phyloP scores from a whole-genome alignment of 192 early-diverging fungal genomes.

The Coemansia aciculifera region DNA sequence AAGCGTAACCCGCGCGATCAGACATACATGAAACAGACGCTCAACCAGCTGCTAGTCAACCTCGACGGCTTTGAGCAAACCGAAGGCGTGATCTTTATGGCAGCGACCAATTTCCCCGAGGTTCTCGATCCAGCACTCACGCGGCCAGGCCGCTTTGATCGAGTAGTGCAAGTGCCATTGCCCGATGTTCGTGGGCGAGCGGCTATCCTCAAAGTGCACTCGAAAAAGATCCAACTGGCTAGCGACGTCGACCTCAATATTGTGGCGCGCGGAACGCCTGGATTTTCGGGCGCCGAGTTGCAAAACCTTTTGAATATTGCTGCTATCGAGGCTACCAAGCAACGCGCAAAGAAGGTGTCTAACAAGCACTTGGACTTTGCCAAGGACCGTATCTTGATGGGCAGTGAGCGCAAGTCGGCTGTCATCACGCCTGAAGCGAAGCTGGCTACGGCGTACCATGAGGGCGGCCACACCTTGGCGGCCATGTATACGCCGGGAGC shows the following conservation, averaged over 20 bases:
- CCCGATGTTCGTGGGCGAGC: constrained; percentile 96
- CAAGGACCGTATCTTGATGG: constrained; percentile 99
- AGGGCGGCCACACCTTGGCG: constrained; percentile 95
- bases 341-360: constrained; percentile 67
- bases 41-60: constrained; percentile 99
- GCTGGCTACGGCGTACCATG: constrained; percentile 93
- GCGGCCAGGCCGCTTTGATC: constrained; percentile 96
- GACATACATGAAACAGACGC: constrained; percentile 95
- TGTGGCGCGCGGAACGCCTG: constrained; percentile 94
- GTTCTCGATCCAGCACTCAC: constrained; percentile 95
- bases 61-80: constrained; percentile 97
- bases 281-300: constrained; percentile 99
- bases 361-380: constrained; percentile 92
- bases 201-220: constrained; percentile 90
- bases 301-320: constrained; percentile 98
- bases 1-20: constrained; percentile 93
- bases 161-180: constrained; percentile 87
- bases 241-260: constrained; percentile 74
- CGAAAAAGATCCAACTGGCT: constrained; percentile 74
- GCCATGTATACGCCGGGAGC: constrained; percentile 95
- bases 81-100: constrained; percentile 97
- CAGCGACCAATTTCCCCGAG: constrained; percentile 98
- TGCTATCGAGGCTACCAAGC: constrained; percentile 91
- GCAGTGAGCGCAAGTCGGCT: constrained; percentile 89
- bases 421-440: constrained; percentile 89